A percentile compares a stretch with the other conserved stretches of the same genome.
phyloP scores from a whole-genome alignment of 2,329 filamentous ascomycete genomes.

The Apiospora malaysiana region DNA sequence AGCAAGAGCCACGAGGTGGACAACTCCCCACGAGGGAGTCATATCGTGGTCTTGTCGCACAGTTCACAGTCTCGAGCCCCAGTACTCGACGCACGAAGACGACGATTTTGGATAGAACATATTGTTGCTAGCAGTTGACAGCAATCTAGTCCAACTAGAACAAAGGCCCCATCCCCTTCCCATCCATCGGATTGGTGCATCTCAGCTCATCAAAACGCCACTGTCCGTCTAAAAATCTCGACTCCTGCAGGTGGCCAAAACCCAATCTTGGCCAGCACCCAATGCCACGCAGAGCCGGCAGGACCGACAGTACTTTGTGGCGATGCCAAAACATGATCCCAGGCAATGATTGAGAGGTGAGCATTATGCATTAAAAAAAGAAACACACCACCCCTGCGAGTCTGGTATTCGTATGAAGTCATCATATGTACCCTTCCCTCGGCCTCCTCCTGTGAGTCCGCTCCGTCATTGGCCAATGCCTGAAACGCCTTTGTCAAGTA shows the following conservation, averaged over 20 bases:
- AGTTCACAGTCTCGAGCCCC: neutral
- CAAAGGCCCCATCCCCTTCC: neutral
- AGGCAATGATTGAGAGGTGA: neutral
- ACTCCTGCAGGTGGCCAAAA: neutral
- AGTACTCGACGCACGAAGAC: neutral
- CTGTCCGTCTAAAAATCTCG: neutral
- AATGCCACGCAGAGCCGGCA: constrained; percentile 4
- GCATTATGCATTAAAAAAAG: constrained; percentile 10
- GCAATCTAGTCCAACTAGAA: constrained; percentile 16
- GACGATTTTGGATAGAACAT: constrained; percentile 14
- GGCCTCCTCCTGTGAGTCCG: constrained; percentile 14
- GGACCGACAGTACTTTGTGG: neutral
- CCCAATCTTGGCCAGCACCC: neutral
- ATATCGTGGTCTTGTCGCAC: neutral
- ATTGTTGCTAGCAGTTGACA: constrained; percentile 20
- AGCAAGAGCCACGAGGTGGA: too few species aligned
- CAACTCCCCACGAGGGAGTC: neutral
- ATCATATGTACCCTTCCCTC: constrained; percentile 16
- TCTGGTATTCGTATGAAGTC: constrained; percentile 13
- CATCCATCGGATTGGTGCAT: neutral
- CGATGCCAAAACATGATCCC: neutral
- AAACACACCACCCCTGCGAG: neutral
- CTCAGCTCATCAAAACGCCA: neutral
- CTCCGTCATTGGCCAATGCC: neutral
- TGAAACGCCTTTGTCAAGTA: neutral